These are phyloP conservation scores for Zygnema cylindricum DNA, from an alignment of 139 green algal species.

Conservation along the genomic window DNA sequence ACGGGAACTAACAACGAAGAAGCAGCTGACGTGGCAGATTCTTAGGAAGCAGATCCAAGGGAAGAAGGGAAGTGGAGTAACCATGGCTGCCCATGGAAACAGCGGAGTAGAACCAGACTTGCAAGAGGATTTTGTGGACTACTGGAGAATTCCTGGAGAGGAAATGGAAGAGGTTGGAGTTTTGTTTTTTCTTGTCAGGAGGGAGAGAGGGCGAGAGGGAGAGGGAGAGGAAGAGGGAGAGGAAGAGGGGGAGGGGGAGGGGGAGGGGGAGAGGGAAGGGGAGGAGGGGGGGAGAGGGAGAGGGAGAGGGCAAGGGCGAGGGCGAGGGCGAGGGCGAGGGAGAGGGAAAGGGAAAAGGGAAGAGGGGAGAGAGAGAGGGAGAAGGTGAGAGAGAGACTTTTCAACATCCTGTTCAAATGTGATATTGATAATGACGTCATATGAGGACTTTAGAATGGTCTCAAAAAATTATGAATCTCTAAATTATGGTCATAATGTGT, in stretches of 20 bases:
- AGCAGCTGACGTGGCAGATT: too few species aligned
- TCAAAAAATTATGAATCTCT: too few species aligned
- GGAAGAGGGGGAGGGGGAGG: neutral
- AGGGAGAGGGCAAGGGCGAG: neutral
- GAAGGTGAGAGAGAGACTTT: too few species aligned
- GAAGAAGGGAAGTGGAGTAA: neutral
- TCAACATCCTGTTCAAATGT: too few species aligned
- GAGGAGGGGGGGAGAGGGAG: neutral
- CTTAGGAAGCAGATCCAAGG: too few species aligned
- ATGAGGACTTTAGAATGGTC: too few species aligned
- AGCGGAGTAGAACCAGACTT: slow-evolving; percentile 8
- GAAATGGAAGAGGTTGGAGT: neutral
- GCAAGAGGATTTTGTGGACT: neutral
- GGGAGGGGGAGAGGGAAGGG: neutral
- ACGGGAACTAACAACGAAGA: too few species aligned
- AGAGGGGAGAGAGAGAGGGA: too few species aligned
- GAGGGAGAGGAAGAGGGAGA: neutral
- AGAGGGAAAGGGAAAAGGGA: neutral
- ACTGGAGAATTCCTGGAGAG: slow-evolving; percentile 5
- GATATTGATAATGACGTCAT: too few species aligned
- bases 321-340: neutral
- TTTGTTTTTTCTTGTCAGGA: neutral
- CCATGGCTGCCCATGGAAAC: neutral
- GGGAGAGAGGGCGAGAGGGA: neutral
- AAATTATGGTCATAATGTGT: too few species aligned